phyloP scores from a whole-genome alignment of 176 grass and related monocot species.

The Rhynchospora pubera region DNA sequence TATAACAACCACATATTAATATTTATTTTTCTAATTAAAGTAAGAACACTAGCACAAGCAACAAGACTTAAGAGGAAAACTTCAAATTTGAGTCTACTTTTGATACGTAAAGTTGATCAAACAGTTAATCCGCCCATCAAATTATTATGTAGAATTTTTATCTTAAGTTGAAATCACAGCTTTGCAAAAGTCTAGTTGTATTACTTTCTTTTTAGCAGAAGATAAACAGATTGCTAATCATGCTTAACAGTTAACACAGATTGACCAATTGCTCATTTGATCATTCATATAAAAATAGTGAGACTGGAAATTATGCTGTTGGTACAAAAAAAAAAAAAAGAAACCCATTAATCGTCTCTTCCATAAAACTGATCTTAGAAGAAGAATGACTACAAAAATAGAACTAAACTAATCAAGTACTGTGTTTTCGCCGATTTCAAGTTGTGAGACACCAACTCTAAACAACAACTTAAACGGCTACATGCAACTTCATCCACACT shows the following conservation, averaged over 20 bases:
- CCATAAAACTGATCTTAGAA: neutral
- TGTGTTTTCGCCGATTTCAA: neutral
- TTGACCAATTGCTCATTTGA: neutral
- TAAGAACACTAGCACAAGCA: conserved; percentile 11
- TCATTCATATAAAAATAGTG: neutral
- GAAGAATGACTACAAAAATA: neutral
- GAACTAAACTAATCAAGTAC: neutral
- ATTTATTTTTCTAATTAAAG: neutral
- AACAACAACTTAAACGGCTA: neutral
- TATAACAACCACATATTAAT: neutral
- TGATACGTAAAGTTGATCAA: neutral
- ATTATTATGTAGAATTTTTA: neutral
- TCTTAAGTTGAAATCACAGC: neutral
- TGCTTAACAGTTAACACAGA: neutral
- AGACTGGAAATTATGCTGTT: neutral
- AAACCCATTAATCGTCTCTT: neutral
- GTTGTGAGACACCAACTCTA: neutral
- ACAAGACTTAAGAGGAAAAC: neutral
- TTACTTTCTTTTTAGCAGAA: neutral
- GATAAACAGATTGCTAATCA: neutral
- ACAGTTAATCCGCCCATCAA: neutral
- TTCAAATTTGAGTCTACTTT: conserved; percentile 17
- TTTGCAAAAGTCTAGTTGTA: neutral
- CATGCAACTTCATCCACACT: neutral
- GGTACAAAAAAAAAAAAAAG: neutral